Conservation (phyloP, 129 eudicot genomes). For the Flaveria trinervia region DNA sequence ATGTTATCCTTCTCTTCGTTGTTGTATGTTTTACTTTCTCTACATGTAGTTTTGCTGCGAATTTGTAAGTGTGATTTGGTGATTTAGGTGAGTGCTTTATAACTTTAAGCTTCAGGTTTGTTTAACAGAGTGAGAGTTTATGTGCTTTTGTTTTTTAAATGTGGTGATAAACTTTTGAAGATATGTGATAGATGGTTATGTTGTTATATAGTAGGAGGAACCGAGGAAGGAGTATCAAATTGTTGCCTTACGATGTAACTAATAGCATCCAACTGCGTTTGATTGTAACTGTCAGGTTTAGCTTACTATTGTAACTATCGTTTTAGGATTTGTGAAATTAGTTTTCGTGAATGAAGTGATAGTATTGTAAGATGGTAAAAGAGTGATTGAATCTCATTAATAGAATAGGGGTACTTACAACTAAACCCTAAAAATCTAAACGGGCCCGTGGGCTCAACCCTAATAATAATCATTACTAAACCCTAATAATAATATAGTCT, state of each 20-base stretch:
- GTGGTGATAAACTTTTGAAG: conserved; percentile 4
- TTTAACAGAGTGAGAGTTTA: background rate
- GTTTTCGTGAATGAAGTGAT: background rate
- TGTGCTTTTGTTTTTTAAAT: background rate
- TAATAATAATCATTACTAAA: no score
- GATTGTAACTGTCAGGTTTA: background rate
- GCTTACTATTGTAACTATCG: background rate
- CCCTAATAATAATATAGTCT: no score
- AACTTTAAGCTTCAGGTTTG: background rate
- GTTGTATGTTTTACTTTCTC: background rate
- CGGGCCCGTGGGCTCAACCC: no score
- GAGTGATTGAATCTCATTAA: no score
- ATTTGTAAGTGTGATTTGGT: background rate
- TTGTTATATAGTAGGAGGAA: background rate
- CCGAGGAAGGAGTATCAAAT: background rate
- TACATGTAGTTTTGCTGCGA: background rate
- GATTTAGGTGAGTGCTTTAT: background rate
- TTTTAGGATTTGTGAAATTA: background rate
- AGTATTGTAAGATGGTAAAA: no score
- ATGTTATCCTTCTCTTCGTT: background rate
- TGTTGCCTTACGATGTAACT: background rate
- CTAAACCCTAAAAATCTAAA: no score
- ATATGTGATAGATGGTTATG: background rate
- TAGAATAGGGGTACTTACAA: no score
- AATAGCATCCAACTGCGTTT: background rate